phyloP scores from a whole-genome alignment of 345 rosid species.

The rapeseed (Brassica napus) region Da-Ae NC_063440.1:17480501-17481000 shows the following conservation, averaged over 20 bases:
- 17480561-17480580: background rate
- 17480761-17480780: slow-evolving; percentile 94
- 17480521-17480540: slow-evolving; percentile 20
- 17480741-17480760: slow-evolving; percentile 47
- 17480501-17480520: background rate
- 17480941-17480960: background rate
- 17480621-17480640: slow-evolving; percentile 93
- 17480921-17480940: background rate
- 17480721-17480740: background rate
- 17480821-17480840: slow-evolving; percentile 55
- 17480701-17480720: background rate
- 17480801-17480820: slow-evolving; percentile 79
- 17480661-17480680: slow-evolving; percentile 35
- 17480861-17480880: slow-evolving; percentile 33
- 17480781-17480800: slow-evolving; percentile 84
- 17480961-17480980: slow-evolving; percentile 22
- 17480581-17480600: slow-evolving; percentile 47
- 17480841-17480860: slow-evolving; percentile 37
- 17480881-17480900: slow-evolving; percentile 16
- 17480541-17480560: background rate
- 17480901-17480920: background rate
- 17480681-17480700: background rate
- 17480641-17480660: slow-evolving; percentile 74
- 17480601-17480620: slow-evolving; percentile 60
- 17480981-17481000: slow-evolving; percentile 14